Base-by-base conservation (phyloP, 805 yeast species). In the Candida suzukii region DNA sequence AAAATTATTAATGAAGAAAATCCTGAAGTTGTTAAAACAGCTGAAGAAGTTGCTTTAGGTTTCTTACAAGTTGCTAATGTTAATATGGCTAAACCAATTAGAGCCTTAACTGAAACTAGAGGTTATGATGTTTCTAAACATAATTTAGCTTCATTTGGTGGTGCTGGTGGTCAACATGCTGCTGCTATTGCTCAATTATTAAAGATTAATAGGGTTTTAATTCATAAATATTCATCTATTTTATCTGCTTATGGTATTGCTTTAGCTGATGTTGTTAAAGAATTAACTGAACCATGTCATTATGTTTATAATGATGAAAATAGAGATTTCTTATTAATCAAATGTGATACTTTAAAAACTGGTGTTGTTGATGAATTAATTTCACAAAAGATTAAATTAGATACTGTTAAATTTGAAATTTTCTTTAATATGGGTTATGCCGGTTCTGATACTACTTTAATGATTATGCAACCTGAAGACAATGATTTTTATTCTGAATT, bases 401-500 rank as follows among this genome's bases (percentile, higher is more conserved):
- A 41, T 18, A 29, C 41, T 9, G 26, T 41, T 22, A 21, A 33
- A 9, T 41, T 17, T 13, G 88, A 84, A 53, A 68, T 70, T 27
- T 82, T 69, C 49, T 63, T 85, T 44, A 86, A 86, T 54, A 65
- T 85, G 69, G 70, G 88, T 50, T 86, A 33, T 21, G 36, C 36
- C 9, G 36, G 36, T 5, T 80, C 93, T 24, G 95, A 86, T 52
- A 81, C 95, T 3, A 77, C 81, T 37, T 60, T 87, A 47, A 80
- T 85, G 80, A 73, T 83, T 11, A 61, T 61, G 17, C 59, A 63
- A 35, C 57, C 54, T 32, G 37, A 33, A 7, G 57, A 49, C 10
- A 14, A 14, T 33, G 63, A 65, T 24, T 74, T 71, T 47, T 50
- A 57, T 14, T 50, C 58, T 14, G 61, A 66, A 39, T 83, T 82